Base-by-base conservation (phyloP, 179 eudicot species). In the Drosera spatulata region DNA sequence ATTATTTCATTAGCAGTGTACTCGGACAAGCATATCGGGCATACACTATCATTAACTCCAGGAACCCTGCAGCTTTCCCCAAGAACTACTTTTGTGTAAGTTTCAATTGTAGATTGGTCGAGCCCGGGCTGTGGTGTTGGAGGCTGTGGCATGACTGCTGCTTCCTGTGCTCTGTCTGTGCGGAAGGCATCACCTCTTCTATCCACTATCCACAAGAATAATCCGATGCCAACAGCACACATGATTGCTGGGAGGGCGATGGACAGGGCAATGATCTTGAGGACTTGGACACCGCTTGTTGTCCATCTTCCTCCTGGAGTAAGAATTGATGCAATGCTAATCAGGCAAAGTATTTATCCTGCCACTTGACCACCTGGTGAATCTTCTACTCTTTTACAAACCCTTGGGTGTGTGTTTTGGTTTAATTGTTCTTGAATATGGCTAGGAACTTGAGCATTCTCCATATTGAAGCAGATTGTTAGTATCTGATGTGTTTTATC, bases 191-290 rank as follows among this genome's bases (percentile, higher is more conserved):
- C 6, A 6, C 53, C 63, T 49, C 79, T 47, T 13, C 64, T 15
- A 33, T 46, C 67, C 49, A 64, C n/a, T 5, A 72, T 41, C 56
- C 71, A 73, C 51, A 75, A 38, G 70, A 69, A 65, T 40, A 77
- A 13, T 56, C 80, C 78, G 5, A 78, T 60, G 4, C 53, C 67
- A 5, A 76, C 2, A 39, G 71, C 75, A 59, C 84, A 84, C 38
- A 61, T 39, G 41, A 81, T 68, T 61, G 68, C 75, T 63, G 85
- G 87, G 15, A 75, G 7, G 2, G 69, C 86, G 0, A 81, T 58
- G 13, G 82, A 39, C 43, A 81, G 50, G 39, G 80, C 79, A n/a
- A 84, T 67, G 50, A 80, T 78, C 43, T 70, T 71, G 76, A 83
- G 55, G 1, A 79, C 55, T 63, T 50, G 68, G 13, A 70, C 66